Base-by-base conservation (phyloP, 2,329 filamentous ascomycete genomes). In the Fusarium phyllophilum region DNA sequence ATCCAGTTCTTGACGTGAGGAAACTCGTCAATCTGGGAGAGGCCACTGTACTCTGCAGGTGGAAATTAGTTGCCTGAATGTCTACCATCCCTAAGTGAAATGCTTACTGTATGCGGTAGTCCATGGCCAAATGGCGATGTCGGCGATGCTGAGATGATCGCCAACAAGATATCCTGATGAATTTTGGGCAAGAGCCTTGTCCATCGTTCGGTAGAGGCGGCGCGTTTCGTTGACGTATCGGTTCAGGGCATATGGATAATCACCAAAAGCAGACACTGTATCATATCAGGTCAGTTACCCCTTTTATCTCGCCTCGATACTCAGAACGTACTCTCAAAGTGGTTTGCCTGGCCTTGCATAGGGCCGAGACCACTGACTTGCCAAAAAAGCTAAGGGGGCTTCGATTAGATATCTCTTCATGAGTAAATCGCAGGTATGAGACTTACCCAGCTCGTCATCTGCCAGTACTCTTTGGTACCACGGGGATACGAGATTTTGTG, bases 121-220 rank as follows among this genome's bases (percentile, higher is more conserved):
- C 94, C 94, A 96, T 29, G 93, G 93, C 89, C 92, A 95, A 81
- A 90, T 89, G 36, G 93, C 86, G 68, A 97, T 93, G 81, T 97
- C 94, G 2, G 93, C 94, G 74, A 93, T 90, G 44, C 92, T 94
- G 71, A 88, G 84, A 70, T 89, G 89, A 79, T 93, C 89, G 33
- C 93, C 93, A 42, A 92, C 89, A 17, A 92, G 82, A 78, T 86
- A 92, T 11, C 88, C 88, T 0, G 86, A 88, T 14, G 82, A 80
- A 7, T 86, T 88, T 76, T 86, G 85, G 69, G 84, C 81, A 46
- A 97, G 88, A 65, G 94, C 90, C 55, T 87, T 89, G 78, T 97
- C 91, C 68, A 97, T 84, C 26, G 94, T 92, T 56, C 90, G 86
- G 83, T 96, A 97, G 8, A 97, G 86, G 12, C 95, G 91, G n/a